Evolutionary conservation across 2,329 filamentous ascomycete genomes (phyloP), one percentile per base, ranked within the genome.

Genomic region (Thelonectria blattea): DNA sequence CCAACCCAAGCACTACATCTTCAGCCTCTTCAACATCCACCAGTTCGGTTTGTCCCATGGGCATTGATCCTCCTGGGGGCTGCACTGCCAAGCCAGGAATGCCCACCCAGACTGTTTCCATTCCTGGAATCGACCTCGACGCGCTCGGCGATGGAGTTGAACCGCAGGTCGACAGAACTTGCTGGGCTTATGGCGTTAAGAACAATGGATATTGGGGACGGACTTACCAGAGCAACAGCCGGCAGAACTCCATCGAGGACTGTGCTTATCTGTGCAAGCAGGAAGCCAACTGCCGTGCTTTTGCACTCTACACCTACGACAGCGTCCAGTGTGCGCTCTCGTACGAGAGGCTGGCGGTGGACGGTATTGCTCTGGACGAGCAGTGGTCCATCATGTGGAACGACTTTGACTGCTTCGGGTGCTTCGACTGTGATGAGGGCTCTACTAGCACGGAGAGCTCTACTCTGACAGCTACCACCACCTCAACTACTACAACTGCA

Each of bases 181-280:
- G 62, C 15, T 63, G 62, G 56, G 56, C 60, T 0, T 43, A 42
- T n/a, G 62, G 62, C 1, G 12, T 10, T 0, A 45, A 48, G 3
- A 63, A 63, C 5, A 15, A 2, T 0, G 62, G 62, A 0, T 17
- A 14, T 1, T 64, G 61, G 61, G 62, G 61, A 0, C 62, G 52
- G 0, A 14, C 53, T 14, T 14, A 37, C 34, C 12, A 37, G 34
- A n/a, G 24, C 7, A 18, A 52, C 0, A 56, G 49, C 2, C 27
- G 52, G 8, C 62, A 64, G 3, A 64, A 64, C 15, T 54, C 62
- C 6, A 49, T 64, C 3, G 60, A 24, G 4, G 62, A 64, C 14
- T 64, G 62, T 9, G 41, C 41, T 43, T 20, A 18, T 5, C 12
- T 43, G n/a, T 43, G 41, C 10, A 20, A 20, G 8, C 41, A 43